Percentiles rank a stretch among this genome's conserved stretches.
Evolutionary conservation across 2,329 filamentous ascomycete genomes (phyloP).

Genomic region (Ciborinia camelliae): DNA sequence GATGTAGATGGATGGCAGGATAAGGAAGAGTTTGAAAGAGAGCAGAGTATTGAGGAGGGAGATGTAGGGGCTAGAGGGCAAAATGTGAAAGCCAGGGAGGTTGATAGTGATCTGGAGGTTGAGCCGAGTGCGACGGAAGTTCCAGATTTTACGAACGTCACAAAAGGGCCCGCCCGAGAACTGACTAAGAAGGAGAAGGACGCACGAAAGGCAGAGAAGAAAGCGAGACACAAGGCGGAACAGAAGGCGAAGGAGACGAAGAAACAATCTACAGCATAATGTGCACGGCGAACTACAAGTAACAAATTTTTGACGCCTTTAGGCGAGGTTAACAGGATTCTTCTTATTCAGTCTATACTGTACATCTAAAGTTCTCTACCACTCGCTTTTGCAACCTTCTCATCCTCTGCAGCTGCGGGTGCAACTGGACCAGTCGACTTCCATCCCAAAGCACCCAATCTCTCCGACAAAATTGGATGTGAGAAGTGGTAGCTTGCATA

Average conservation of each 20-base stretch:
- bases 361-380: slow-evolving; percentile 68
- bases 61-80: slow-evolving; percentile 25
- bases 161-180: slow-evolving; percentile 40
- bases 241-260: slow-evolving; percentile 60
- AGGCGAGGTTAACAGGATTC: slow-evolving; percentile 1
- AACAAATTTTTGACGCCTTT: slow-evolving; percentile 18
- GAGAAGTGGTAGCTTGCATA: slow-evolving; percentile 99
- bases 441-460: slow-evolving; percentile 88
- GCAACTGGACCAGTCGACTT: slow-evolving; percentile 48
- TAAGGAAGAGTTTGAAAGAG: slow-evolving; percentile 39
- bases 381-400: slow-evolving; percentile 64
- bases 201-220: slow-evolving; percentile 40
- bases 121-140: slow-evolving; percentile 21
- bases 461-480: slow-evolving; percentile 91
- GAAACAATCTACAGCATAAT: slow-evolving; percentile 40
- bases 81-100: slow-evolving; percentile 29
- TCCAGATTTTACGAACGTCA: slow-evolving; percentile 29
- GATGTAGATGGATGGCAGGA: slow-evolving; percentile 38
- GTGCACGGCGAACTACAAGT: slow-evolving; percentile 11
- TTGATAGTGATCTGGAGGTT: slow-evolving; percentile 42
- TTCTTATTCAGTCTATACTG: slow-evolving; percentile 15
- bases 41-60: slow-evolving; percentile 36
- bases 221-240: slow-evolving; percentile 49
- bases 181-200: slow-evolving; percentile 34
- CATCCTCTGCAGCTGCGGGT: slow-evolving; percentile 41